phyloP scores from a whole-genome alignment of 805 yeast species.

The Zygoascus ofunaensis region DNA sequence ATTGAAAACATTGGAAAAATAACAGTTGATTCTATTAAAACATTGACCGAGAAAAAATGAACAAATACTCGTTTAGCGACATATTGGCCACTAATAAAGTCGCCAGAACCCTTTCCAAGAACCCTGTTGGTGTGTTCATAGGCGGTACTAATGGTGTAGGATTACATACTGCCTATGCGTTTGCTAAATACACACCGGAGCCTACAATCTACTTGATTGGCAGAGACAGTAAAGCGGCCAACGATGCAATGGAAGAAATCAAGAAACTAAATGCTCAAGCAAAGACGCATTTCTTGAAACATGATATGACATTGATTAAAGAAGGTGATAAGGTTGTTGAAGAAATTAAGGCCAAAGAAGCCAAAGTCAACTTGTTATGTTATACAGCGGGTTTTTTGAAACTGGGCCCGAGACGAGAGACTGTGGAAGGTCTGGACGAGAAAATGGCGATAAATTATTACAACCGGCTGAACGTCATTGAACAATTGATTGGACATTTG shows the following conservation, averaged over 20 bases:
- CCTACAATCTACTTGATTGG: conserved; percentile 25
- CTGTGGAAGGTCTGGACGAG: conserved; percentile 22
- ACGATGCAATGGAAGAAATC: conserved; percentile 15
- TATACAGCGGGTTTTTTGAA: conserved; percentile 15
- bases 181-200: conserved; percentile 17
- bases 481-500: conserved; percentile 19
- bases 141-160: conserved; percentile 28
- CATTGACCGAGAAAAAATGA: too few relatives aligned
- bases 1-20: too few relatives aligned
- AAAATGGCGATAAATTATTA: conserved; percentile 23
- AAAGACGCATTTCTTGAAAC: conserved; percentile 16
- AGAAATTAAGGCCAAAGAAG: conserved; percentile 10
- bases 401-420: conserved; percentile 31
- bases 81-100: not conserved
- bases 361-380: conserved; percentile 17
- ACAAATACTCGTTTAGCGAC: not conserved
- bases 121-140: conserved; percentile 5
- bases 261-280: conserved; percentile 14
- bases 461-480: conserved; percentile 21
- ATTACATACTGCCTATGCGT: conserved; percentile 20
- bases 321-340: conserved; percentile 15
- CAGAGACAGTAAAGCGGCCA: conserved; percentile 19
- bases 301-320: conserved; percentile 16
- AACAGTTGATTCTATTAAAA: too few relatives aligned
- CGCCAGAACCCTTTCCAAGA: not conserved